Percentiles rank a stretch among this genome's conserved stretches.
Conservation (phyloP, 805 yeast genomes). For the Cyberlindnera saturnus region DNA sequence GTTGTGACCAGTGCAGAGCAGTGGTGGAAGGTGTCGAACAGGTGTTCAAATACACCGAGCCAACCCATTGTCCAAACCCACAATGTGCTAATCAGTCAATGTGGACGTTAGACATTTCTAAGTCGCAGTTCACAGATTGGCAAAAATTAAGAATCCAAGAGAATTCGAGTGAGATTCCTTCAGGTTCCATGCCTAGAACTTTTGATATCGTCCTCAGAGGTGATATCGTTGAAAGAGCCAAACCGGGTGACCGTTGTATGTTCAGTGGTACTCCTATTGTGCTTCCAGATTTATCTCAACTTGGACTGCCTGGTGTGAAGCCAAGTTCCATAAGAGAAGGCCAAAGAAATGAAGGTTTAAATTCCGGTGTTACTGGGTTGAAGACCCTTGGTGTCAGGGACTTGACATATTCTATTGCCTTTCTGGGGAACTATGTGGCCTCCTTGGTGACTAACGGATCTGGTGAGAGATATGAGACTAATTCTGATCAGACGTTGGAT, state of each 20-base stretch:
- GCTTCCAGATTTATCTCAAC: slow-evolving; percentile 88
- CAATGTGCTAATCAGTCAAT: slow-evolving; percentile 79
- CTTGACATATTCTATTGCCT: slow-evolving; percentile 85
- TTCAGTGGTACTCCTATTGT: slow-evolving; percentile 95
- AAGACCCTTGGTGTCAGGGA: slow-evolving; percentile 85
- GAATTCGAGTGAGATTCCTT: slow-evolving; percentile 93
- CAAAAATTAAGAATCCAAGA: slow-evolving; percentile 94
- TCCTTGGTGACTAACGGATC: slow-evolving; percentile 41
- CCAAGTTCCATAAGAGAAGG: slow-evolving; percentile 73
- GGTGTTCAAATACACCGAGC: slow-evolving; percentile 88
- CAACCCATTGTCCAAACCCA: slow-evolving; percentile 84
- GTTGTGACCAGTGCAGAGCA: slow-evolving; percentile 85
- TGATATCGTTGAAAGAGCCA: slow-evolving; percentile 90
- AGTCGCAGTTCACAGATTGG: slow-evolving; percentile 92
- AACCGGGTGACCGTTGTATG: slow-evolving; percentile 93
- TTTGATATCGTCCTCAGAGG: slow-evolving; percentile 89
- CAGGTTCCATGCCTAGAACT: slow-evolving; percentile 98
- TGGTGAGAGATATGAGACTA: slow-evolving; percentile 33
- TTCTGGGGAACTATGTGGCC: slow-evolving; percentile 84
- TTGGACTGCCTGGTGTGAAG: slow-evolving; percentile 92
- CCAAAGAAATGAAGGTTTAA: slow-evolving; percentile 53
- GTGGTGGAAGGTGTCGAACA: slow-evolving; percentile 88
- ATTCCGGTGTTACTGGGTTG: slow-evolving; percentile 84
- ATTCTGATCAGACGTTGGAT: slow-evolving; percentile 35
- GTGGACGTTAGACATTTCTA: slow-evolving; percentile 79